Base-by-base conservation (phyloP, 345 rosid genomes). In the Luvunga scandens region DNA sequence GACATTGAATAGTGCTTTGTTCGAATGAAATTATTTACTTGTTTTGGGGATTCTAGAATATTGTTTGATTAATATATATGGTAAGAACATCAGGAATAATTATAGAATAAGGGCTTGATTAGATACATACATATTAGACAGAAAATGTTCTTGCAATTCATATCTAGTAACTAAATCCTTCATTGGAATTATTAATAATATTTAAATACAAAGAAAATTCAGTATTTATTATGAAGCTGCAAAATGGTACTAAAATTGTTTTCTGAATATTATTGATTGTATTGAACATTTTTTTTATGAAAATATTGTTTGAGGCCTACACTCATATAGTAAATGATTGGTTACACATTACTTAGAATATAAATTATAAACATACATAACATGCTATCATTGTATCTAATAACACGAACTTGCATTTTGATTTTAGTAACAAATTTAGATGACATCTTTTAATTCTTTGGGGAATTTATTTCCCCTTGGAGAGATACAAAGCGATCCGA, bases 31-130 rank as follows among this genome's bases (percentile, higher is more conserved):
- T 77, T 25, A 27, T 5, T 70, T 80, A 34, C 85, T 71, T 25
- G 19, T 38, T 75, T 79, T 39, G 78, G 78, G 67, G 55, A 38
- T 62, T 60, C 36, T 62, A 65, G 22, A 69, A 65, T 81, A 77
- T 25, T 55, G 16, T 45, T 9, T 1, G 0, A 28, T 61, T 42
- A 16, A 28, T 12, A 55, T 5, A 55, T 27, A 61, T 71, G 73
- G 82, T 61, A 85, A 24, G 16, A 31, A 71, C 48, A 64, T 42
- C 62, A 16, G 0, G 68, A 60, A 50, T 19, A 28, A 28, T 70
- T 60, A 65, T 22, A 30, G 61, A 69, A 5, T 45, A 60, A 13
- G 14, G 60, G 48, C 25, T 30, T 28, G 67, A 61, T 42, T 39
- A 61, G 22, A 73, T 33, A 14, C 53, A 73, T n/a, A 13, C 5